These are phyloP conservation scores for Tillandsia leiboldiana DNA, from an alignment of 176 grass and related monocot genomes.

Conservation along the genomic window DNA sequence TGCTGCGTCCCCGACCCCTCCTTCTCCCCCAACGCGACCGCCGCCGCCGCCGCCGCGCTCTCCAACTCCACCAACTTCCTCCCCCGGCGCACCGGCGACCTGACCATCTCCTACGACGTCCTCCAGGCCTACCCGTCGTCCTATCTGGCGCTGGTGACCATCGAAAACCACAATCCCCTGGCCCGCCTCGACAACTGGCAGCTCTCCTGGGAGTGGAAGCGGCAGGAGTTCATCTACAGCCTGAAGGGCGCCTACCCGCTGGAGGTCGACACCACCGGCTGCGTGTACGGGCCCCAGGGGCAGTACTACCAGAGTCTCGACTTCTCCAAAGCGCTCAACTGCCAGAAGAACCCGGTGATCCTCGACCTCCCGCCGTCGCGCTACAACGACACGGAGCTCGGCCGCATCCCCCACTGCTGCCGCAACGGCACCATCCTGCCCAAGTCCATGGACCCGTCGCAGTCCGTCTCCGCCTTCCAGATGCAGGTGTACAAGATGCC, in stretches of 20 bases:
- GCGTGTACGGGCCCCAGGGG: constrained; percentile 48
- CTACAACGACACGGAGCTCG: constrained; percentile 71
- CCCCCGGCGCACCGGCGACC: constrained; percentile 51
- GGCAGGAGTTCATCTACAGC: constrained; percentile 65
- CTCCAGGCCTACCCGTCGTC: constrained; percentile 46
- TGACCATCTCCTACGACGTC: constrained; percentile 77
- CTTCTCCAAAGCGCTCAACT: constrained; percentile 89
- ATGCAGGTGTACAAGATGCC: constrained; percentile 97
- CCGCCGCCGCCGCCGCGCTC: constrained; percentile 26
- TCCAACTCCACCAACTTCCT: constrained; percentile 45
- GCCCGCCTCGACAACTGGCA: constrained; percentile 87
- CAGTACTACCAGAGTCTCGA: constrained; percentile 54
- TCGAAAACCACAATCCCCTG: constrained; percentile 74
- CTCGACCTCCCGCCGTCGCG: constrained; percentile 57
- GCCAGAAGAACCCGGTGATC: constrained; percentile 44
- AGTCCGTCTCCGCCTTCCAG: constrained; percentile 86
- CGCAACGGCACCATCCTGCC: constrained; percentile 91
- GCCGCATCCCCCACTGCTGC: constrained; percentile 60
- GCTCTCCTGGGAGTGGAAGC: constrained; percentile 69
- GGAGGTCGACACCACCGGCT: constrained; percentile 40
- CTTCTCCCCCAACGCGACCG: constrained; percentile 29
- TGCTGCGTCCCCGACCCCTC: constrained; percentile 75
- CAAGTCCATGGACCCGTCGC: constrained; percentile 62
- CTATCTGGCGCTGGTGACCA: constrained; percentile 79
- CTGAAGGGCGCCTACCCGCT: constrained; percentile 62